A percentile compares a stretch with the other conserved stretches of the same genome.
phyloP scores from a whole-genome alignment of 2,329 filamentous ascomycete species.

The Ophiostoma perfectum region DNA sequence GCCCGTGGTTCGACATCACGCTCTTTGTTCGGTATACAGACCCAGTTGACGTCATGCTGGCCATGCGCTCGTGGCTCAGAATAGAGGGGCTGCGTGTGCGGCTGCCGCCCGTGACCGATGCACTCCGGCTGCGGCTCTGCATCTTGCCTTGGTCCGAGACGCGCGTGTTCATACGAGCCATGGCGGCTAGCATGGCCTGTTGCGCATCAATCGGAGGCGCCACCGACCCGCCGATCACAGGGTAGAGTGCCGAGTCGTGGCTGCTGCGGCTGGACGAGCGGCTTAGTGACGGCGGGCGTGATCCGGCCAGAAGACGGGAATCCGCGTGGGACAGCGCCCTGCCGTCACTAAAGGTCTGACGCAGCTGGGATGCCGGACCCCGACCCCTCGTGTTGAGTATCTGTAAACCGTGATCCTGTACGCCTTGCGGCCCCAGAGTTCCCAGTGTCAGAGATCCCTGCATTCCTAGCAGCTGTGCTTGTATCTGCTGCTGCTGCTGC shows the following conservation, averaged over 20 bases:
- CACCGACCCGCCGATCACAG: not conserved
- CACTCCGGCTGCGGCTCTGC: slow-evolving; percentile 1
- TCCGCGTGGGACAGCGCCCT: not conserved
- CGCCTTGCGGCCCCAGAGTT: too few relatives aligned
- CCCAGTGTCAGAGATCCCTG: not conserved
- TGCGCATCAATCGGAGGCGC: not conserved
- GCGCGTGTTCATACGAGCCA: not conserved
- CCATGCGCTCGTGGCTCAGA: not conserved
- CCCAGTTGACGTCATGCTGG: not conserved
- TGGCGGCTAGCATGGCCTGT: slow-evolving; percentile 9
- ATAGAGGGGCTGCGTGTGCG: not conserved
- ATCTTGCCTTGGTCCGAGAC: not conserved
- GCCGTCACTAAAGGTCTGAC: not conserved
- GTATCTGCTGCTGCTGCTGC: not conserved
- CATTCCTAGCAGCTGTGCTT: not conserved
- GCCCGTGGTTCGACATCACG: slow-evolving; percentile 10
- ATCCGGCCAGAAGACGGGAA: not conserved
- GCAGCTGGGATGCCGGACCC: not conserved
- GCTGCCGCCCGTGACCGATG: not conserved
- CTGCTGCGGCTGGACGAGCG: slow-evolving; percentile 21
- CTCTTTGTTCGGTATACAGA: not conserved
- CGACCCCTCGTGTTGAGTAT: not conserved
- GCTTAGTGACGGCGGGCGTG: not conserved
- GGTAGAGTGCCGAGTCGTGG: slow-evolving; percentile 18
- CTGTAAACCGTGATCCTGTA: not conserved